Evolutionary conservation across 306 rosid species (phyloP), one percentile per base, ranked within the genome.

Genomic region (Castanospermum australe): DNA sequence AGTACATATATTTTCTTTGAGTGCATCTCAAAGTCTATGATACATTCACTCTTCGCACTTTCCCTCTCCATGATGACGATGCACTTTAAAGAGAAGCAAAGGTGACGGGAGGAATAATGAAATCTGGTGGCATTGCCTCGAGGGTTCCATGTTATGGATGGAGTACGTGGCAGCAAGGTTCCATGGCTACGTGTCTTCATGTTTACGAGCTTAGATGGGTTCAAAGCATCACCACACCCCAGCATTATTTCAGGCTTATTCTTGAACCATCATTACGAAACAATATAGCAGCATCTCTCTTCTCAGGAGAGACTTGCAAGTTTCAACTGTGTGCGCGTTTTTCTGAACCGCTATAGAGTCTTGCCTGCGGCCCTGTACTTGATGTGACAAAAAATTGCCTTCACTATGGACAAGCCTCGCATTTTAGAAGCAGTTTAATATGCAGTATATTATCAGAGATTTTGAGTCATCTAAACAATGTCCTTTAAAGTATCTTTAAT

Each of bases 91-190:
- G 36, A 12, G 17, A 15, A 15, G 20, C 1, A 8, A 14, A 3
- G 35, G 9, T 24, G 64, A 18, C 13, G 5, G 30, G 38, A 57
- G 38, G 28, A 25, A 21, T 54, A 7, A 25, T 12, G 22, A 67
- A 67, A 30, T 45, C n/a, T n/a, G n/a, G 28, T 28, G 75, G 50
- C 60, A 1, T 45, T 0, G 13, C 42, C 79, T 61, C 8, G 79
- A 75, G 47, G 22, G 47, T 60, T 75, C 68, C 71, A 61, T 33
- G 35, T 44, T 48, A 5, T 5, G n/a, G 0, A 62, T 21, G 48
- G 14, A n/a, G 12, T 50, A 57, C 55, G 77, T 79, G 83, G 83
- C 83, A 45, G 25, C 78, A 33, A 57, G 3, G 22, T 17, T 1
- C 38, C 18, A 11, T 20, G 39, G 13, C 60, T 7, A 45, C 71